Conservation (phyloP, 371 early-diverging fungal genomes). For the Lichtheimia ramosa region DNA sequence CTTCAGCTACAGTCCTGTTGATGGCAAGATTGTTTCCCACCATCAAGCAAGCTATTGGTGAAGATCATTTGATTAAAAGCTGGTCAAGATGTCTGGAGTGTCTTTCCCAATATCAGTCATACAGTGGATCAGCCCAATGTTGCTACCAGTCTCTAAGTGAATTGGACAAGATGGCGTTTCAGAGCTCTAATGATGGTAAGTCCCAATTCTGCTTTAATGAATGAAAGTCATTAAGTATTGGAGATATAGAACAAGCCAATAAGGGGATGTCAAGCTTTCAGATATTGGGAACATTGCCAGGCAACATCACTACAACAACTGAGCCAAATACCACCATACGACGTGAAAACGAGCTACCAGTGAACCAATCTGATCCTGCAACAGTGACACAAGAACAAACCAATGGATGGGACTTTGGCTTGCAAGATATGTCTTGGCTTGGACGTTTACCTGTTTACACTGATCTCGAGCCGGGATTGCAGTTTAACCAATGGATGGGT, state of each 20-base stretch:
- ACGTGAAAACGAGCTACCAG: not conserved
- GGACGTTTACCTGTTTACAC: constrained; percentile 29
- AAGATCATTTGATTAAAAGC: constrained; percentile 17
- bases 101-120: constrained; percentile 19
- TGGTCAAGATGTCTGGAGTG: constrained; percentile 24
- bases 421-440: constrained; percentile 29
- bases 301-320: constrained; percentile 2
- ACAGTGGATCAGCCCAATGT: constrained; percentile 21
- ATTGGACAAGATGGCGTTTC: constrained; percentile 22
- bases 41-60: constrained; percentile 20
- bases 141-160: constrained; percentile 25
- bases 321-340: not conserved
- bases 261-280: constrained; percentile 25
- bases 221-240: not conserved
- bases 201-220: not conserved
- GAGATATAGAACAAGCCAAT: constrained; percentile 7
- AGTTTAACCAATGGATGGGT: constrained; percentile 23
- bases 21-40: constrained; percentile 30
- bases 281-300: constrained; percentile 22
- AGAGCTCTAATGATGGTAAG: constrained; percentile 16
- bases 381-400: not conserved
- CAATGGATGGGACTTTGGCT: constrained; percentile 21
- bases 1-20: constrained; percentile 26
- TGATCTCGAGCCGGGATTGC: constrained; percentile 23
- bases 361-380: not conserved